phyloP scores from a whole-genome alignment of 805 yeast genomes.

The Lipomyces sp. region DNA sequence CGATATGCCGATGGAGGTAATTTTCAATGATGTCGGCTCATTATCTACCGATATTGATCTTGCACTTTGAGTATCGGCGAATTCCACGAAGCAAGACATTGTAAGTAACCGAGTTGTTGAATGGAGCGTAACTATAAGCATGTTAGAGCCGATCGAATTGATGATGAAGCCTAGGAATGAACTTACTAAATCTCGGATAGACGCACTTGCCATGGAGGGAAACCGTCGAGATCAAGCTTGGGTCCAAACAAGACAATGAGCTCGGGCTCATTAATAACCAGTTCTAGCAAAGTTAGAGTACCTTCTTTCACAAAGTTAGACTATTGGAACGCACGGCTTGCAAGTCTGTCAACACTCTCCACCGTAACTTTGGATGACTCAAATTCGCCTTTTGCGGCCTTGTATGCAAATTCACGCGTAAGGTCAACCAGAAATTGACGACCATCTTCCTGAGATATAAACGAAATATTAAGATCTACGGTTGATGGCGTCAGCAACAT shows the following conservation, averaged over 20 bases:
- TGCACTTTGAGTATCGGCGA: slow-evolving; percentile 67
- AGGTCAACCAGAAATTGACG: slow-evolving; percentile 87
- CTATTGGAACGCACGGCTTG: slow-evolving; percentile 43
- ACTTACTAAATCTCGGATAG: slow-evolving; percentile 71
- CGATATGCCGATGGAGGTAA: too few relatives aligned
- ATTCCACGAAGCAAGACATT: slow-evolving; percentile 60
- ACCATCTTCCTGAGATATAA: slow-evolving; percentile 81
- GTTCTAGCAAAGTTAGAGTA: slow-evolving; percentile 45
- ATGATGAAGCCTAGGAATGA: neutral
- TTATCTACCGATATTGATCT: slow-evolving; percentile 85
- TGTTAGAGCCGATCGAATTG: neutral
- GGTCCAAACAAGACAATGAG: slow-evolving; percentile 84
- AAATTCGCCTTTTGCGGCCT: slow-evolving; percentile 66
- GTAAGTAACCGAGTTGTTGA: slow-evolving; percentile 35
- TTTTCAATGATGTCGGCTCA: neutral
- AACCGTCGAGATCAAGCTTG: slow-evolving; percentile 85
- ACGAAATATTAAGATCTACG: slow-evolving; percentile 63
- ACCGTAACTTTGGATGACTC: slow-evolving; percentile 70
- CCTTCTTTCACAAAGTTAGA: neutral
- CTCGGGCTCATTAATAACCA: slow-evolving; percentile 94
- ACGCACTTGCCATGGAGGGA: slow-evolving; percentile 97
- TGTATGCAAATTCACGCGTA: slow-evolving; percentile 81
- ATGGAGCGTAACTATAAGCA: slow-evolving; percentile 30
- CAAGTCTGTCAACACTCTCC: slow-evolving; percentile 62
- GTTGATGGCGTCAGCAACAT: slow-evolving; percentile 36